Conservation (phyloP, 768 basidiomycete genomes). For the Jaapia argillacea region DNA sequence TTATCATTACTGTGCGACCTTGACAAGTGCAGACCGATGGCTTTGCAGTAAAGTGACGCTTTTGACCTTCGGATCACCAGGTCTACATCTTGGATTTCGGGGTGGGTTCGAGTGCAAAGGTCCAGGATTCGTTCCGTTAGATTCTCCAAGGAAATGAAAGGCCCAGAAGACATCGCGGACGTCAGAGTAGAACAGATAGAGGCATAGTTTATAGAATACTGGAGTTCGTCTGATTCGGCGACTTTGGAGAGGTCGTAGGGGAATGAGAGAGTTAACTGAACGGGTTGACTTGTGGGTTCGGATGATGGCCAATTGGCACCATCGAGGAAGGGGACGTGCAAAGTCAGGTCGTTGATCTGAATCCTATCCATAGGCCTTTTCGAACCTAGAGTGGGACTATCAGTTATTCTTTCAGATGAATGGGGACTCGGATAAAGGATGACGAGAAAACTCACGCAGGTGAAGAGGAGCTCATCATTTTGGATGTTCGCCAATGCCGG, state of each 20-base stretch:
- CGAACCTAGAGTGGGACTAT: too few species aligned
- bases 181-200: conserved; percentile 26
- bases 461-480: too few species aligned
- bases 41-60: not conserved
- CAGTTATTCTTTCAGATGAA: too few species aligned
- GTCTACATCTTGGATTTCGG: not conserved
- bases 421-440: too few species aligned
- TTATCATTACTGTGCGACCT: too few species aligned
- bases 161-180: conserved; percentile 9
- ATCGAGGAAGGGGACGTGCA: conserved; percentile 28
- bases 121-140: conserved; percentile 4
- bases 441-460: too few species aligned
- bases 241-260: conserved; percentile 37
- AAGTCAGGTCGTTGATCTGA: conserved; percentile 36
- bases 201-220: conserved; percentile 58
- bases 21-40: not conserved
- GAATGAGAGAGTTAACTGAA: conserved; percentile 42
- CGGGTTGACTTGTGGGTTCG: conserved; percentile 35
- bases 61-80: not conserved
- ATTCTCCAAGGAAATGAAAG: not conserved
- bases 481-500: too few species aligned
- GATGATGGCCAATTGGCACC: conserved; percentile 37
- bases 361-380: conserved; percentile 21
- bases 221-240: conserved; percentile 42
- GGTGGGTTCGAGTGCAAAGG: not conserved